Conservation (phyloP, 116 monocot species). For the Dioscorea cayenensis region DNA sequence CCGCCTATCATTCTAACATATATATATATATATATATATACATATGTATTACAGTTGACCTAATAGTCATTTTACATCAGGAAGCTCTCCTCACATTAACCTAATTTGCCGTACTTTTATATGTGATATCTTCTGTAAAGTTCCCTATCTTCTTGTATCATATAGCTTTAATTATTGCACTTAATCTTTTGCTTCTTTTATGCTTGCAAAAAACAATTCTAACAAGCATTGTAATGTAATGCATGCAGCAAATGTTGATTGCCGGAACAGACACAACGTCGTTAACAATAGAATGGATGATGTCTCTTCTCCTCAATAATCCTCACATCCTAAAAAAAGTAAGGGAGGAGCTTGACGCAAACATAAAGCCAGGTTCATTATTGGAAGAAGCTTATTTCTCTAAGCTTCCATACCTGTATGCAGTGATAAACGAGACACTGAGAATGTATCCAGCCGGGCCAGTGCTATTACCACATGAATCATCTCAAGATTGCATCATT, state of each 20-base stretch:
- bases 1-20: too few species aligned
- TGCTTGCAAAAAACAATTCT: too few species aligned
- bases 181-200: too few species aligned
- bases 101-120: too few species aligned
- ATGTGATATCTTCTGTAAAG: too few species aligned
- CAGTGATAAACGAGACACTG: conserved; percentile 34
- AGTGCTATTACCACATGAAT: conserved; percentile 23
- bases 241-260: conserved; percentile 10
- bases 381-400: conserved; percentile 26
- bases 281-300: conserved; percentile 31
- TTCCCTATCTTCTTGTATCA: too few species aligned
- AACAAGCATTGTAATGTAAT: not conserved
- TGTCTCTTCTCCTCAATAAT: conserved; percentile 32
- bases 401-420: conserved; percentile 20
- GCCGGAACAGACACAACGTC: conserved; percentile 39
- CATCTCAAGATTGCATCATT: conserved; percentile 24
- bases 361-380: conserved; percentile 5
- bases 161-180: too few species aligned
- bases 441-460: conserved; percentile 23
- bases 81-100: too few species aligned
- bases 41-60: too few species aligned
- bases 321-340: conserved; percentile 13
- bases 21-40: too few species aligned
- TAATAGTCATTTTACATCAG: too few species aligned
- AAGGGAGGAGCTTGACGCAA: conserved; percentile 16